Evolutionary conservation across 2,329 filamentous ascomycete genomes (phyloP), one percentile per base, ranked within the genome.

Genomic region (Penicillium concentricum): DNA sequence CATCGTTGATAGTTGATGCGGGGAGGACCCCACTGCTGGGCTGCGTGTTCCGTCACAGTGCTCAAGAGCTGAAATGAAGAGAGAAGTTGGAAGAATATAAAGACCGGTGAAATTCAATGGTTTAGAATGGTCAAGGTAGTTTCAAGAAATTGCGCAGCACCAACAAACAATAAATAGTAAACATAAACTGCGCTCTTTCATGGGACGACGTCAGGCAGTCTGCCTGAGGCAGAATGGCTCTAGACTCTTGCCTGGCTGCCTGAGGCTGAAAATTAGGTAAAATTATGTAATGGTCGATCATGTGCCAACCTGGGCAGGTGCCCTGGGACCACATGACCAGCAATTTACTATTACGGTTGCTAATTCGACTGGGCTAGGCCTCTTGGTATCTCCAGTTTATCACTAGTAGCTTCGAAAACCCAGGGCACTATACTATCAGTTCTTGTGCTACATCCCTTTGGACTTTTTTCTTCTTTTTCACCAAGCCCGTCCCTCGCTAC

Each of bases 1-100:
- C 75, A 77, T 77, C 58, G 60, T 71, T 61, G 24, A 20, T 45
- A 28, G 43, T 41, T 45, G 56, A 45, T 62, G 58, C 58, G 64
- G 59, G 56, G 47, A 57, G 12, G 16, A 48, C 44, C 52, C 58
- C 54, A 54, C 57, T 48, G 53, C 35, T 55, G 2, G n/a, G 16
- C 51, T 46, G 28, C 45, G 28, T 26, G 24, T 42, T 41, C 22
- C 13, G 51, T 42, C 5, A 9, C 20, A 32, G 20, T 34, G 20
- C 38, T 13, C 16, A 35, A 34, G 39, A 45, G 20, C 28, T 26
- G 5, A n/a, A 2, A 10, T 24, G 4, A 44, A 51, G 39, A 8
- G 30, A 16, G 13, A 24, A 48, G 20, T 12, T 43, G 4, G 16
- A 37, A 32, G 28, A 32, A 20, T 8, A 18, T 22, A 12, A 30